phyloP scores from a whole-genome alignment of 306 rosid genomes.

The Inga oerstediana region DNA sequence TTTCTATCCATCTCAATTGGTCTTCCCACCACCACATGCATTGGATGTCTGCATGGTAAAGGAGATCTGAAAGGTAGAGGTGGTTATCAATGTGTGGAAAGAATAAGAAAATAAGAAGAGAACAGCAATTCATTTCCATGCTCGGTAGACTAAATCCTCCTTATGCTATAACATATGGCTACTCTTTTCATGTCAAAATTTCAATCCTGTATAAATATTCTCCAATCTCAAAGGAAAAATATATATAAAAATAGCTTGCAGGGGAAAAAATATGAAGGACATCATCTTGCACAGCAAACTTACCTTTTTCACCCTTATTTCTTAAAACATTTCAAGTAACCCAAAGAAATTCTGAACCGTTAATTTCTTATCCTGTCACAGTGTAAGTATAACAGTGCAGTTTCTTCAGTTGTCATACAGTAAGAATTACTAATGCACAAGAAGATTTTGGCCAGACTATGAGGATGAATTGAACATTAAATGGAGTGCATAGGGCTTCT shows the following conservation, averaged over 20 bases:
- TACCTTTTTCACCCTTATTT: constrained; percentile 16
- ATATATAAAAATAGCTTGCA: neutral
- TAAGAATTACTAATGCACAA: neutral
- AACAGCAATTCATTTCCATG: constrained; percentile 11
- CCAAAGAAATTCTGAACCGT: constrained; percentile 17
- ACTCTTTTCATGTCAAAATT: constrained; percentile 13
- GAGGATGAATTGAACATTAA: neutral
- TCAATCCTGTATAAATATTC: neutral
- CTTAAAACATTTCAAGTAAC: constrained; percentile 10
- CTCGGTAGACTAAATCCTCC: neutral
- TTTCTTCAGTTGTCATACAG: constrained; percentile 19
- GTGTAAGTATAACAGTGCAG: neutral
- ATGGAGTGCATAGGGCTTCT: neutral
- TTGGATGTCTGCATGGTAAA: constrained; percentile 64
- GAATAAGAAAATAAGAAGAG: constrained; percentile 14
- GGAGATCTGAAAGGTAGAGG: constrained; percentile 65
- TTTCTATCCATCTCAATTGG: constrained; percentile 73
- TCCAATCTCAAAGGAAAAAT: constrained; percentile 15
- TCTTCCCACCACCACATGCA: constrained; percentile 86
- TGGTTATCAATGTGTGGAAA: neutral
- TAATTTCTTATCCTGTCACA: constrained; percentile 12
- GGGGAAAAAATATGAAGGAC: neutral
- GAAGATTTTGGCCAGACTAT: neutral
- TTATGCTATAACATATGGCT: constrained; percentile 9
- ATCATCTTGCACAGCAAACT: neutral